phyloP scores from a whole-genome alignment of 1,284 basidiomycete genomes.

The Cystobasidium slooffiae region DNA sequence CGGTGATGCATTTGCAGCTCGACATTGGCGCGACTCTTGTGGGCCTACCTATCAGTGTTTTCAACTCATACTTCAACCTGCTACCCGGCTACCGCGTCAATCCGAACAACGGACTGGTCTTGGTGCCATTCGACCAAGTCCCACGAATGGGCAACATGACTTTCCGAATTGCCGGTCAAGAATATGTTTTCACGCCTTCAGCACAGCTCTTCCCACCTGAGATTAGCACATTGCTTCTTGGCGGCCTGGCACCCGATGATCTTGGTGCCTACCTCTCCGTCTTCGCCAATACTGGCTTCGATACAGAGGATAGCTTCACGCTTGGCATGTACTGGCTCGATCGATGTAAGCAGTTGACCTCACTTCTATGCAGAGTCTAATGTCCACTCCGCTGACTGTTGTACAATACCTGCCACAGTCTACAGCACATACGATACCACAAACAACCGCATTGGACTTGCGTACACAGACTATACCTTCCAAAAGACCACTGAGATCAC shows the following conservation, averaged over 20 bases:
- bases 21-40: conserved; percentile 36
- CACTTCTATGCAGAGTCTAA: neutral
- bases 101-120: conserved; percentile 24
- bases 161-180: conserved; percentile 38
- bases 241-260: conserved; percentile 23
- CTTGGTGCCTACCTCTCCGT: conserved; percentile 27
- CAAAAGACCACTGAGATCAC: conserved; percentile 36
- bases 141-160: conserved; percentile 37
- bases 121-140: conserved; percentile 27
- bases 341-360: conserved; percentile 28
- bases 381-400: neutral
- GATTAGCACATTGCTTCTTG: conserved; percentile 25
- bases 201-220: conserved; percentile 41
- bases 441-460: conserved; percentile 33
- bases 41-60: conserved; percentile 21
- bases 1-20: conserved; percentile 10
- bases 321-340: conserved; percentile 43
- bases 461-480: conserved; percentile 41
- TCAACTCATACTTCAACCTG: conserved; percentile 18
- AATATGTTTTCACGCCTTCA: conserved; percentile 37
- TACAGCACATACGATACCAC: conserved; percentile 33
- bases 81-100: conserved; percentile 23
- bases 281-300: conserved; percentile 29
- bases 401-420: neutral
- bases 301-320: conserved; percentile 23